These are phyloP conservation scores for Hypsizygus marmoreus DNA, from an alignment of 768 basidiomycete species.

Conservation along the genomic window DNA sequence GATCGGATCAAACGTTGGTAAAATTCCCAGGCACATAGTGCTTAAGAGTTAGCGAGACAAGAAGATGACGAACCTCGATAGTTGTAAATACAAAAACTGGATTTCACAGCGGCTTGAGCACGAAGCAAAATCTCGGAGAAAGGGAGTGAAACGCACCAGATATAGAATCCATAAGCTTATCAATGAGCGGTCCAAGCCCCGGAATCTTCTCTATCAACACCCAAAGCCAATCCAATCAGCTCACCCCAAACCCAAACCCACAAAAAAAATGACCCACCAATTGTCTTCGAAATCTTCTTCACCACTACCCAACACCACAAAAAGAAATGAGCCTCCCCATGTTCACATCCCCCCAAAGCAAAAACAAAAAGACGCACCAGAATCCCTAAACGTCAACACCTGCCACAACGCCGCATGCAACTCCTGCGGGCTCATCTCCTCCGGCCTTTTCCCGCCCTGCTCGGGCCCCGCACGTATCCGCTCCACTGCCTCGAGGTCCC, in stretches of 20 bases:
- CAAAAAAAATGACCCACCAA: constrained; percentile 45
- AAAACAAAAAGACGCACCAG: constrained; percentile 41
- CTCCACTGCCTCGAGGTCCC: constrained; percentile 76
- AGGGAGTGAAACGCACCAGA: constrained; percentile 43
- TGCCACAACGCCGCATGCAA: constrained; percentile 83
- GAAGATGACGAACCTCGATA: constrained; percentile 56
- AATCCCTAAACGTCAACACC: constrained; percentile 83
- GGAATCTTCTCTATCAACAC: constrained; percentile 74
- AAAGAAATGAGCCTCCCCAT: not conserved
- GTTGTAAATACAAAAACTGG: constrained; percentile 82
- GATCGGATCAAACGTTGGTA: not conserved
- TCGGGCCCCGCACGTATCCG: constrained; percentile 61
- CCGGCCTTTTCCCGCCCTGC: constrained; percentile 68
- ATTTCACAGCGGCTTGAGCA: not conserved
- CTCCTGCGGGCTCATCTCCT: constrained; percentile 88
- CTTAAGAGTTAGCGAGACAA: not conserved
- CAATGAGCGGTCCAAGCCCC: constrained; percentile 69
- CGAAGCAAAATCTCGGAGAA: not conserved
- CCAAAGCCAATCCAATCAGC: constrained; percentile 1
- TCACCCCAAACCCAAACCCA: not conserved
- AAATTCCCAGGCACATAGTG: not conserved
- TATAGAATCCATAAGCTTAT: constrained; percentile 77
- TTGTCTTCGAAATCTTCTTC: constrained; percentile 78
- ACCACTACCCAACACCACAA: constrained; percentile 46
- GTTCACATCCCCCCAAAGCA: not conserved